Evolutionary conservation across 2,329 filamentous ascomycete species (phyloP), one percentile per base, ranked within the genome.

Genomic region (Diaporthe sp.): DNA sequence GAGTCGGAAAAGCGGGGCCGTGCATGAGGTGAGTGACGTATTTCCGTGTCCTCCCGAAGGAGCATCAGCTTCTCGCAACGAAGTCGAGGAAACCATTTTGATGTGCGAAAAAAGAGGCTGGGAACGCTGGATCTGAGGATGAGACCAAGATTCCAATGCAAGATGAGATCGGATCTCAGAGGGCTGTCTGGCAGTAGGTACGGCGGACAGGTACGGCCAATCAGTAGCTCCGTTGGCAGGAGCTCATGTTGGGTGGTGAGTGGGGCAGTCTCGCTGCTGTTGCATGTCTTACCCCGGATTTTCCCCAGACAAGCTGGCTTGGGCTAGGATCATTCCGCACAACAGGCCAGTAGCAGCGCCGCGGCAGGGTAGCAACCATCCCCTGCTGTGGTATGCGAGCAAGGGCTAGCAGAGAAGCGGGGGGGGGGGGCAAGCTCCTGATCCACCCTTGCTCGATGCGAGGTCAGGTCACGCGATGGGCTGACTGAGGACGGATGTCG

Each of bases 201-300:
- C n/a, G 17, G 58, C 31, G 39, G 34, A 2, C 37, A 37, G 42
- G 42, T 15, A 51, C 31, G 46, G 13, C 71, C 71, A 73, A 73
- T 73, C 71, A 73, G 58, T 13, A 73, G 71, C 71, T 73, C 58
- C 34, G 28, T 19, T 25, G 25, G 46, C 34, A 34, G 4, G 58
- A 73, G 58, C 58, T 65, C 37, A 22, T 17, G 58, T 44, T 53
- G 51, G 71, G 58, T 65, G 68, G 61, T 22, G 62, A n/a, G 71
- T 70, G 71, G 67, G 61, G 44, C 75, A 34, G 17, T 17, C 61
- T 62, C n/a, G 37, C 58, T 62, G 58, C 42, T 65, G 42, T 59
- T 73, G 49, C 69, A 72, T 69, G 46, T 67, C 22, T 8, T 77
- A 73, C 75, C 75, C 75, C 75, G 53, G 75, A 75, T 77, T 77